These are phyloP conservation scores for Diaporthe sp. DNA, from an alignment of 2,329 filamentous ascomycete genomes.

Conservation along the genomic window DNA sequence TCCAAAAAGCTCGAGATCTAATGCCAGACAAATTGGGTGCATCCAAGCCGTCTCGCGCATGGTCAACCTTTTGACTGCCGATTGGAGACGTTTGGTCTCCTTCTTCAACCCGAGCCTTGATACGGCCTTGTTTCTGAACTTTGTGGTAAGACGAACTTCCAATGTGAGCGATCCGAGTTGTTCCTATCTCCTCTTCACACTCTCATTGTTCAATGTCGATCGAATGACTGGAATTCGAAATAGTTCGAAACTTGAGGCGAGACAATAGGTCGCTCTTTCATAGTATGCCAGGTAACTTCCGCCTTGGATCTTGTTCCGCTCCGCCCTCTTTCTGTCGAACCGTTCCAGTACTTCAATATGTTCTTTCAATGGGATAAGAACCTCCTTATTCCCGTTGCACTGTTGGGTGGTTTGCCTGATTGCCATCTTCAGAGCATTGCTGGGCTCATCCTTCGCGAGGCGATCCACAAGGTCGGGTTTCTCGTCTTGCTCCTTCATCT, in stretches of 20 bases:
- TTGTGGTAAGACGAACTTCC: too few relatives aligned
- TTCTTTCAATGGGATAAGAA: neutral
- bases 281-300: neutral
- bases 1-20: neutral
- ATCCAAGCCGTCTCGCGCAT: neutral
- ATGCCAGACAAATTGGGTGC: neutral
- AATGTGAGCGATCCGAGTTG: neutral
- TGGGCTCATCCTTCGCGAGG: neutral
- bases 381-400: neutral
- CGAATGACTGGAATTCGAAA: neutral
- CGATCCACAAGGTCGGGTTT: neutral
- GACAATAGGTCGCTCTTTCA: neutral
- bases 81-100: neutral
- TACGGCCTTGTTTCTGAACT: too few relatives aligned
- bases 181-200: slow-evolving; percentile 3
- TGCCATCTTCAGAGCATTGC: neutral
- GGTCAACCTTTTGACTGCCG: neutral
- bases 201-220: neutral
- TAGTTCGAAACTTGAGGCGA: neutral
- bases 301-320: neutral
- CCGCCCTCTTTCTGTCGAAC: neutral
- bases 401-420: slow-evolving; percentile 1
- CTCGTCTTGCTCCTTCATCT: neutral
- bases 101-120: too few relatives aligned
- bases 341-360: neutral